Evolutionary conservation across 2,329 filamentous ascomycete species (phyloP).

Genomic region (Zymoseptoria tritici): DNA sequence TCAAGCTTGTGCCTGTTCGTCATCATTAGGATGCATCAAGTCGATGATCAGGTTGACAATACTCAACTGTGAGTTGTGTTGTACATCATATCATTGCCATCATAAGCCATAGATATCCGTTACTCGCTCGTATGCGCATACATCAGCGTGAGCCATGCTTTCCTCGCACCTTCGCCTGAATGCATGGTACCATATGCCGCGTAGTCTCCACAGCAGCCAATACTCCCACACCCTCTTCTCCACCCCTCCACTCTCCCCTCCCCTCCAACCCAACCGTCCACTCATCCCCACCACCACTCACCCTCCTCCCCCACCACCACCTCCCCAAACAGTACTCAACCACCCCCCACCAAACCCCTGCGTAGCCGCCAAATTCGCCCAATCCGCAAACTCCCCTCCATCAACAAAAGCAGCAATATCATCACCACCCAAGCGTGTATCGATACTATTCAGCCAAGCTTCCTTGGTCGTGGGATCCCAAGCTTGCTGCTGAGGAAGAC

Average conservation of each 20-base stretch:
- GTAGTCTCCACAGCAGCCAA: too few species aligned
- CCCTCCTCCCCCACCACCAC: neutral
- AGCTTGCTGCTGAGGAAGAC: slow-evolving; percentile 9
- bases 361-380: slow-evolving; percentile 22
- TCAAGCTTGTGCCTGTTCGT: too few species aligned
- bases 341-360: slow-evolving; percentile 21
- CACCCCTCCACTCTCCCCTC: too few species aligned
- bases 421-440: slow-evolving; percentile 33
- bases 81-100: neutral
- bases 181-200: too few species aligned
- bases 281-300: neutral
- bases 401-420: slow-evolving; percentile 36
- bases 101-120: neutral
- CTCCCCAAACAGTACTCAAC: slow-evolving; percentile 26
- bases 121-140: neutral
- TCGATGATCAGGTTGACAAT: too few species aligned
- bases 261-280: neutral
- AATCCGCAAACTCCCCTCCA: slow-evolving; percentile 30
- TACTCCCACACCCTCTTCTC: too few species aligned
- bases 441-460: slow-evolving; percentile 30
- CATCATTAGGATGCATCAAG: too few species aligned
- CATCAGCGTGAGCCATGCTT: neutral
- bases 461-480: slow-evolving; percentile 27
- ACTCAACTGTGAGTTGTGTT: neutral
- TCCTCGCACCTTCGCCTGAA: neutral